phyloP scores from a whole-genome alignment of 2,329 filamentous ascomycete genomes.

The Aspergillus aculeatus region DNA sequence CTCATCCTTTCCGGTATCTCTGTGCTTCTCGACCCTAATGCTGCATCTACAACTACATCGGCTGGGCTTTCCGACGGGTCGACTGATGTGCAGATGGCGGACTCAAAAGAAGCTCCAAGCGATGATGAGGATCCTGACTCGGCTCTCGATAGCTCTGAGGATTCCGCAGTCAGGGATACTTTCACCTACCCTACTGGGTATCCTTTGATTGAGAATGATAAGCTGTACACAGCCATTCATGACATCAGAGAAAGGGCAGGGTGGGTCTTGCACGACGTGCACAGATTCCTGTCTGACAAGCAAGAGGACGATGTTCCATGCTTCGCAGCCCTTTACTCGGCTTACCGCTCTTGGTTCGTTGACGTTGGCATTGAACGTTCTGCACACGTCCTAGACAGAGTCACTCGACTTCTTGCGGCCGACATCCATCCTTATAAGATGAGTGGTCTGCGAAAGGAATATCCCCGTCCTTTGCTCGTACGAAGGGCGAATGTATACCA shows the following conservation, averaged over 20 bases:
- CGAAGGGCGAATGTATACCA: conserved; percentile 94
- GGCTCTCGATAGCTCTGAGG: conserved; percentile 57
- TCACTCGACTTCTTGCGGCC: conserved; percentile 77
- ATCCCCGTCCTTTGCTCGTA: conserved; percentile 87
- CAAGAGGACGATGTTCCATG: conserved; percentile 95
- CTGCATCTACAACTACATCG: conserved; percentile 57
- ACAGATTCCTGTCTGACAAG: conserved; percentile 75
- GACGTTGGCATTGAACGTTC: conserved; percentile 96
- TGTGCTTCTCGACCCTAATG: conserved; percentile 78
- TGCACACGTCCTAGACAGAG: conserved; percentile 85
- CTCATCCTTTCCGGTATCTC: conserved; percentile 90
- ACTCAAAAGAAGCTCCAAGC: conserved; percentile 37
- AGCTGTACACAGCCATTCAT: conserved; percentile 74
- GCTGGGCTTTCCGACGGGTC: conserved; percentile 41
- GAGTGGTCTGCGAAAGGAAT: conserved; percentile 85
- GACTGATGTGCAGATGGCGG: conserved; percentile 48
- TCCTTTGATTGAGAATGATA: conserved; percentile 62
- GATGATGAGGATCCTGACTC: conserved; percentile 47
- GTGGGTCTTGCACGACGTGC: conserved; percentile 75
- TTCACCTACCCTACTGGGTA: conserved; percentile 91
- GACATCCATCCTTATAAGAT: conserved; percentile 94
- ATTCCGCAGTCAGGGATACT: conserved; percentile 68
- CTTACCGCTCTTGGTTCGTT: conserved; percentile 94
- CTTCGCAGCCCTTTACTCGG: conserved; percentile 88
- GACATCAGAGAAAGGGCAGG: conserved; percentile 77